Evolutionary conservation across 2,329 filamentous ascomycete genomes (phyloP).

Genomic region (Neofusicoccum parvum): DNA sequence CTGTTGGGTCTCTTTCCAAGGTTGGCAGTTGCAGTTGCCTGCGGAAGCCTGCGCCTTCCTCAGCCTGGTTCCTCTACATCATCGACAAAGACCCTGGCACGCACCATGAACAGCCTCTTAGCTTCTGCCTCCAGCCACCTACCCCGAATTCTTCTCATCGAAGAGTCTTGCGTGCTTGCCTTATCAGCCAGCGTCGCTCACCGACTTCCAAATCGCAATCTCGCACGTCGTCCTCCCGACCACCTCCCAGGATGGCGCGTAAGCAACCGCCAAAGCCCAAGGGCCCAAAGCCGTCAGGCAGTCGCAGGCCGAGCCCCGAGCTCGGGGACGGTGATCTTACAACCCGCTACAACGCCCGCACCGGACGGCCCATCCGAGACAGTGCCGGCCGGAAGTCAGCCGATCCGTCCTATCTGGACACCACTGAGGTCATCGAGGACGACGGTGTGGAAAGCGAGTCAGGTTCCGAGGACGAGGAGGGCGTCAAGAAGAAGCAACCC

Average conservation of each 20-base stretch:
- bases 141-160: neutral
- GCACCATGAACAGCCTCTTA: too few relatives aligned
- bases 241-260: neutral
- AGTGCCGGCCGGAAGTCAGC: constrained; percentile 39
- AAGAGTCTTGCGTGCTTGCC: neutral
- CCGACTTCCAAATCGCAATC: neutral
- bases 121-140: neutral
- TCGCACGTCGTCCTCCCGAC: neutral
- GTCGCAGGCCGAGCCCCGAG: constrained; percentile 26
- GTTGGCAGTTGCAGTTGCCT: neutral
- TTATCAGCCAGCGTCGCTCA: neutral
- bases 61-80: neutral
- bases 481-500: constrained; percentile 22
- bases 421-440: constrained; percentile 38
- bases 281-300: neutral
- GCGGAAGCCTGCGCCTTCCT: neutral
- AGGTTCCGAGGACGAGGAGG: constrained; percentile 34
- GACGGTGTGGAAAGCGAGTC: constrained; percentile 37
- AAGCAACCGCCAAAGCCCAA: neutral
- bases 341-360: constrained; percentile 36
- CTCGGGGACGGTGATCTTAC: constrained; percentile 29
- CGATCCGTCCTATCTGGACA: constrained; percentile 45
- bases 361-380: constrained; percentile 48
- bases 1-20: neutral
- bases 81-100: neutral